Base-by-base conservation (phyloP, 116 monocot genomes). In the Phalaenopsis hybrid region DNA sequence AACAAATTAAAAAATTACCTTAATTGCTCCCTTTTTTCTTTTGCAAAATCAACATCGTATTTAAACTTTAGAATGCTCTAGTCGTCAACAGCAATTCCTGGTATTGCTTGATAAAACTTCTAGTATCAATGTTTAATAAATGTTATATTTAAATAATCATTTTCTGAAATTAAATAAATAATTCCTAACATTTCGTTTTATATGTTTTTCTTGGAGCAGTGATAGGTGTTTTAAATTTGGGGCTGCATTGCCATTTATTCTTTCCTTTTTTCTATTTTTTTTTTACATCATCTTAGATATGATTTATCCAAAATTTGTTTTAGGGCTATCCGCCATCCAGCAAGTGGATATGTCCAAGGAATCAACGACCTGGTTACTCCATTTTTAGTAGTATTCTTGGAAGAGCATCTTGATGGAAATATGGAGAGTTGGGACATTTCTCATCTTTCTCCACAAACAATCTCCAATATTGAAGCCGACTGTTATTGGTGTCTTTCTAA, bases 401-500 rank as follows among this genome's bases (percentile, higher is more conserved):
- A 95, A 57, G 99, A 99, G 82, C 82, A 95, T 86, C 88, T 95
- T 43, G 88, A 91, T 58, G 95, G 94, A 20, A 89, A 80, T 85
- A 86, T 94, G 80, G 95, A 95, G 17, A 92, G 67, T 49, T 99
- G 99, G 95, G 86, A 81, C 8, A 85, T 94, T 65, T 88, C 87
- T 17, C 82, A 89, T 84, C 88, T 99, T 78, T 91, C 95, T 84
- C 85, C 87, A 37, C 83, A 93, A 74, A 82, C 83, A 17, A 85
- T 99, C 41, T 93, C 89, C 82, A 82, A 94, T 79, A 84, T 95
- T 46, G 99, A 99, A 93, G 93, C 99, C 13, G 99, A 99, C 49
- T 99, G 99, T 76, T 99, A 99, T 89, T 99, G 99, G 99, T 95
- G 99, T 81, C 92, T 99, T 16, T 99, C 99, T 49, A 95, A 99